phyloP scores from a whole-genome alignment of 495 filamentous ascomycete genomes.

The Neurospora sp. region DNA sequence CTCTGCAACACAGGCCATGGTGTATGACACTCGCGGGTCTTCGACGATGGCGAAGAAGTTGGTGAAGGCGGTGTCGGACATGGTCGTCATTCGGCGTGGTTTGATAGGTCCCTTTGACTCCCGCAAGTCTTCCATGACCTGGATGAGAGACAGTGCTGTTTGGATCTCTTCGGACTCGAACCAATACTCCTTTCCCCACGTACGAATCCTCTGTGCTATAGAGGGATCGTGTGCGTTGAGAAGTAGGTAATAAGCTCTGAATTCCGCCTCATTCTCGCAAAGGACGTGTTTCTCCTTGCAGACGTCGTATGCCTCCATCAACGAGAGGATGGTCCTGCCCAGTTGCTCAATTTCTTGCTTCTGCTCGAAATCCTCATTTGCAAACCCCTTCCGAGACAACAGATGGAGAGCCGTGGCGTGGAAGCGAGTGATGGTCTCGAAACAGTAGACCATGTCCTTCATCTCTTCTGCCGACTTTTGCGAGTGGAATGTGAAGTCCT shows the following conservation, averaged over 20 bases:
- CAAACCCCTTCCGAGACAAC: constrained; percentile 52
- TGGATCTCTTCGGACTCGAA: constrained; percentile 48
- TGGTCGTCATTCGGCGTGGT: constrained; percentile 30
- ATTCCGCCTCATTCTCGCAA: constrained; percentile 72
- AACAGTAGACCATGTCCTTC: constrained; percentile 65
- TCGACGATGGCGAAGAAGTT: constrained; percentile 69
- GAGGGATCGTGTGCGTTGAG: constrained; percentile 70
- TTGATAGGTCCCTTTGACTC: constrained; percentile 24
- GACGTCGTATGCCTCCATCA: constrained; percentile 83
- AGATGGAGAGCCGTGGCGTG: constrained; percentile 84
- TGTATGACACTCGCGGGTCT: constrained; percentile 63
- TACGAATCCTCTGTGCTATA: constrained; percentile 63
- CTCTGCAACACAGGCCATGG: constrained; percentile 90
- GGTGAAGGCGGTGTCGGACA: constrained; percentile 51
- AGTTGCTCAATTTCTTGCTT: constrained; percentile 93
- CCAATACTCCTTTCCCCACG: constrained; percentile 68
- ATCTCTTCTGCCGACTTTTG: constrained; percentile 47
- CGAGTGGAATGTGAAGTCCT: constrained; percentile 87
- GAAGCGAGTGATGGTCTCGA: constrained; percentile 84
- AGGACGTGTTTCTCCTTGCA: constrained; percentile 38
- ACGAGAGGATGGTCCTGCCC: constrained; percentile 71
- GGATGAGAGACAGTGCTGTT: constrained; percentile 28
- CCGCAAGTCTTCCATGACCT: constrained; percentile 23
- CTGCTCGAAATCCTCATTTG: constrained; percentile 64
- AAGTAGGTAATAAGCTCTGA: constrained; percentile 80